These are phyloP conservation scores for Raddia distichophylla DNA, from an alignment of 176 grass and related monocot species.

Conservation along the genomic window DNA sequence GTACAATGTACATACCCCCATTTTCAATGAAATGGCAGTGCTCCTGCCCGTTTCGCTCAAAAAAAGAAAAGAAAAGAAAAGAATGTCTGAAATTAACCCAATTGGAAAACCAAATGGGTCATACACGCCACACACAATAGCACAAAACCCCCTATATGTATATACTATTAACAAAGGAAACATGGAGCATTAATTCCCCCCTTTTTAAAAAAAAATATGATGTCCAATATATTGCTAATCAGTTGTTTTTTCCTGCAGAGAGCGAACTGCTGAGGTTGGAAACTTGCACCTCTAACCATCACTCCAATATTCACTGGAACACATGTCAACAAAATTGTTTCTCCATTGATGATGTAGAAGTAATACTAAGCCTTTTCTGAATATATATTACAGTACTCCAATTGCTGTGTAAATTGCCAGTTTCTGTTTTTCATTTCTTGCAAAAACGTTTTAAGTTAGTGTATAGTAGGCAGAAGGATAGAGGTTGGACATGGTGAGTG, in stretches of 20 bases:
- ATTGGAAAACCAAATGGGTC: no score
- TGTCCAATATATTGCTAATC: constrained; percentile 6
- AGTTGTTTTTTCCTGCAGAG: background rate
- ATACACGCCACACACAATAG: no score
- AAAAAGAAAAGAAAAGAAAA: background rate
- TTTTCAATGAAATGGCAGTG: no score
- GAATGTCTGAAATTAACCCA: no score
- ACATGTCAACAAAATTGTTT: background rate
- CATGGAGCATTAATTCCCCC: constrained; percentile 16
- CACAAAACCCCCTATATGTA: no score
- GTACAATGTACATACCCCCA: no score
- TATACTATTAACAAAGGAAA: background rate
- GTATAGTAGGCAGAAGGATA: background rate
- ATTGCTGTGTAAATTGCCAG: background rate
- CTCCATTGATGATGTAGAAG: background rate
- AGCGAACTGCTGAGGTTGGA: background rate
- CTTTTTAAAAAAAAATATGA: background rate
- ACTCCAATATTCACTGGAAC: constrained; percentile 1
- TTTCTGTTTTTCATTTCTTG: constrained; percentile 20
- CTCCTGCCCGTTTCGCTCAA: no score
- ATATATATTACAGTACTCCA: constrained; percentile 17
- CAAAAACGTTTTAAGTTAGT: background rate
- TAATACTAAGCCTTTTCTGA: background rate
- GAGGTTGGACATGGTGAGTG: background rate
- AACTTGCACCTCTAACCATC: background rate